Base-by-base conservation (phyloP, 768 basidiomycete species). In the Boletus subparvulus region DNA sequence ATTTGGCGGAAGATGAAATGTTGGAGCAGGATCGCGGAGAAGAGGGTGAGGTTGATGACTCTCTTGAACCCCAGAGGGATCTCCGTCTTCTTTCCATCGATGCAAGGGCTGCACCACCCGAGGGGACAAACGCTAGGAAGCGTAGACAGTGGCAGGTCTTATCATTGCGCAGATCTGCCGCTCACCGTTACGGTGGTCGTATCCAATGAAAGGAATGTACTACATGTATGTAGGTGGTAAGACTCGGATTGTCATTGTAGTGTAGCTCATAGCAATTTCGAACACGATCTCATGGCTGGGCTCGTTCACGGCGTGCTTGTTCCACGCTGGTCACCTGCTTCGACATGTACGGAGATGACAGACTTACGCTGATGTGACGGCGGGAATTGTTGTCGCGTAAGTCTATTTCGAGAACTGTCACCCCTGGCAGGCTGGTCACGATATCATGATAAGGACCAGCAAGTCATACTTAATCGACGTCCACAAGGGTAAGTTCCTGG, bases 21-120 rank as follows among this genome's bases (percentile, higher is more conserved):
- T 67, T 90, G 51, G 90, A 93, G 56, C 84, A 86, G 61, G 91
- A 94, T 50, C 79, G 86, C 24, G 84, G 83, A 7, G 88, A 89
- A 69, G 91, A 91, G 55, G 85, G 81, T 3, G 90, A 91, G 68
- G 82, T 85, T 14, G 91, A 94, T 64, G 86, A 93, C 66, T 85
- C 87, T 14, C 75, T 74, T 5, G 86, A 88, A 43, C 65, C 67
- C 40, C 73, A 76, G 14, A 77, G 91, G 61, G 73, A 75, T 42
- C 81, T 90, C 21, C 75, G 82, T 52, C 77, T 87, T 50, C 64
- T 88, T 37, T 73, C 77, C 12, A 71, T 86, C 51, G 65, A 77
- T 32, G 75, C 78, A 40, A 77, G 83, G 54, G 70, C 71, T 46
- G 55, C 66, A 55, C 54, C 57, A 28, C 53, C 65, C 36, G 66